Percentiles rank a stretch among this genome's conserved stretches.
Conservation (phyloP, 1,139 yeast species). For the Geotrichum candidum region DNA sequence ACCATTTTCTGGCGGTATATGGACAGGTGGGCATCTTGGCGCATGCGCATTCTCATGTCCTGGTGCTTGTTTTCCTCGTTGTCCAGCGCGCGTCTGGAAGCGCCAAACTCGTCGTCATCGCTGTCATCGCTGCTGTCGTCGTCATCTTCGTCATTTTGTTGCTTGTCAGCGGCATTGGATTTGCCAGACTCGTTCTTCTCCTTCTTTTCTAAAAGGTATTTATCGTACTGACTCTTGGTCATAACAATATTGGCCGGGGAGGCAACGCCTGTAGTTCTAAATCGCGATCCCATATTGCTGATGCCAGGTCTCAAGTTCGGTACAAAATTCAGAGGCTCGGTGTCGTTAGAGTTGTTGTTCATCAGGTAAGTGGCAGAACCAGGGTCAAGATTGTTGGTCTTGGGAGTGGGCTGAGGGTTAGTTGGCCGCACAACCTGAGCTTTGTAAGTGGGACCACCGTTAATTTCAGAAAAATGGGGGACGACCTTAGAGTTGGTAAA, state of each 20-base stretch:
- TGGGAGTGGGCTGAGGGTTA: not conserved
- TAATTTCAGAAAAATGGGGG: slow-evolving; percentile 15
- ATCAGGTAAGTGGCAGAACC: not conserved
- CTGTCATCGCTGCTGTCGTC: slow-evolving; percentile 8
- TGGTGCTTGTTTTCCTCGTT: slow-evolving; percentile 24
- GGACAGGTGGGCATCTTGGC: slow-evolving; percentile 38
- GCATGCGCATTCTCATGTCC: slow-evolving; percentile 31
- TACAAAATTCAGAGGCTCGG: slow-evolving; percentile 7
- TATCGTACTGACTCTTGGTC: slow-evolving; percentile 13
- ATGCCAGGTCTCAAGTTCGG: slow-evolving; percentile 11
- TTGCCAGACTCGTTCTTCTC: not conserved
- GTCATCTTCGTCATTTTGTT: slow-evolving; percentile 16
- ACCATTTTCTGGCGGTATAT: slow-evolving; percentile 40
- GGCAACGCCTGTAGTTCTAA: slow-evolving; percentile 3
- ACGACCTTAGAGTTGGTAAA: not conserved
- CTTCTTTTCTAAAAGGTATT: slow-evolving; percentile 1
- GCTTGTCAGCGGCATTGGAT: not conserved
- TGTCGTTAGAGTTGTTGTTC: not conserved
- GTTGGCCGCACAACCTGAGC: slow-evolving; percentile 15
- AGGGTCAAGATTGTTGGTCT: not conserved
- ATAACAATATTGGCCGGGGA: slow-evolving; percentile 5
- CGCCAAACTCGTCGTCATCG: slow-evolving; percentile 1
- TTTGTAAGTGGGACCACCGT: slow-evolving; percentile 15
- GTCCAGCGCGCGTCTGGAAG: slow-evolving; percentile 20
- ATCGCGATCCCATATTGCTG: slow-evolving; percentile 5